Conservation (phyloP, 73 alveolate species). For the Paramecium bursaria region DNA sequence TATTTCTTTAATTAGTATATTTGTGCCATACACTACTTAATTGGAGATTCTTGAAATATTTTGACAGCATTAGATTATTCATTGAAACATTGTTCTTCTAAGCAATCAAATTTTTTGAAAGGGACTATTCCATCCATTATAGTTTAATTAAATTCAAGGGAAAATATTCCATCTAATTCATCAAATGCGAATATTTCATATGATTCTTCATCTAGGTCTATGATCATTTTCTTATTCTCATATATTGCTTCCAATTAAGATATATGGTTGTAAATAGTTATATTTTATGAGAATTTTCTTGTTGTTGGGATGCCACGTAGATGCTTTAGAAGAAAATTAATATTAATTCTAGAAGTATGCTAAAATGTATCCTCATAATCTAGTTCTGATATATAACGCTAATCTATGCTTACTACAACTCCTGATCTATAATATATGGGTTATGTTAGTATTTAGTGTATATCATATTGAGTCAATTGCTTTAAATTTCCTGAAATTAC, state of each 20-base stretch:
- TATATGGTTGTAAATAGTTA: neutral
- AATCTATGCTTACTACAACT: neutral
- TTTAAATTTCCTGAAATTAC: constrained; percentile 46
- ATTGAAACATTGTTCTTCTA: no score
- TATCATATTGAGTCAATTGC: constrained; percentile 44
- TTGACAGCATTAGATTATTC: no score
- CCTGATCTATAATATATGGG: constrained; percentile 29
- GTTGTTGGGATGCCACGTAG: constrained; percentile 50
- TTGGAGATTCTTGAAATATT: no score
- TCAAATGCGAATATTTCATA: constrained; percentile 31
- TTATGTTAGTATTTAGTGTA: constrained; percentile 10
- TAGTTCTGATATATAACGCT: constrained; percentile 22
- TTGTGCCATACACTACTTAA: no score
- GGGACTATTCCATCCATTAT: neutral
- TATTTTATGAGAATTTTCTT: constrained; percentile 1
- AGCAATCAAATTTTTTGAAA: no score
- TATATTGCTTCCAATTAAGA: neutral
- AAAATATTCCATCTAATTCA: neutral
- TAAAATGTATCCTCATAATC: constrained; percentile 37
- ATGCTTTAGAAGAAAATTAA: constrained; percentile 42
- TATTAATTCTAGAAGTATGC: constrained; percentile 53
- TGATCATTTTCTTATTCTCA: neutral
- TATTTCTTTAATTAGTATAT: no score
- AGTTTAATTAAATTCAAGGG: neutral
- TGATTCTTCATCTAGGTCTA: constrained; percentile 37